Base-by-base conservation (phyloP, 2,329 filamentous ascomycete species). In the Dactylellina sp. region DNA sequence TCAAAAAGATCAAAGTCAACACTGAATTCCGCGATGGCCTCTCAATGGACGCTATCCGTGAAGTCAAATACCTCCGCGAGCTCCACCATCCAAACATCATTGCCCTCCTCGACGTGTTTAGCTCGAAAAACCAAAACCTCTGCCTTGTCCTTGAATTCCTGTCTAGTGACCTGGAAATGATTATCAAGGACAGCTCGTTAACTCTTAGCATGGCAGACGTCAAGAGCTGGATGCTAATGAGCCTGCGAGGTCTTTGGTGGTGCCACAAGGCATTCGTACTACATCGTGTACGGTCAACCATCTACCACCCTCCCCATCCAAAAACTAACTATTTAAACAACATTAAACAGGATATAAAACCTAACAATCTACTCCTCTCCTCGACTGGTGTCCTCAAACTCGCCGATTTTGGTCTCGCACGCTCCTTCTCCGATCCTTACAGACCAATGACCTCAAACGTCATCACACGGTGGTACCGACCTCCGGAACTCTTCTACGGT, bases 191-290 rank as follows among this genome's bases (percentile, higher is more conserved):
- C 82, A 88, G 87, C 28, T 86, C 89, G 49, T 89, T 97, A 50
- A 88, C 89, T 62, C 98, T 98, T 81, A 91, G 91, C 75, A 87
- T 88, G 9, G 91, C 91, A 16, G 95, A 99, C 81, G 93, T 98
- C 81, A 99, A 99, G 81, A 91, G 93, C 14, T 99, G 95, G 95
- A 96, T 97, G 89, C 91, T 91, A 76, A 98, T 98, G 95, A 86
- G 98, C n/a, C 87, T 87, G 25, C 89, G 94, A 44, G 95, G 91
- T 24, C 88, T 98, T 25, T 96, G 92, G 89, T 99, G 96, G 84
- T 98, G 95, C 82, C 95, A 99, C 82, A 91, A 93, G 80, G 96
- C 95, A 81, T 94, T 90, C 78, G 88, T 99, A 16, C 86, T 99
- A 28, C 95, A 99, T 82, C 91, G 95, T 78, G 77, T 77, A 56